These are phyloP conservation scores for Corchorus olitorius DNA, from an alignment of 345 rosid species.

Conservation along the genomic window DNA sequence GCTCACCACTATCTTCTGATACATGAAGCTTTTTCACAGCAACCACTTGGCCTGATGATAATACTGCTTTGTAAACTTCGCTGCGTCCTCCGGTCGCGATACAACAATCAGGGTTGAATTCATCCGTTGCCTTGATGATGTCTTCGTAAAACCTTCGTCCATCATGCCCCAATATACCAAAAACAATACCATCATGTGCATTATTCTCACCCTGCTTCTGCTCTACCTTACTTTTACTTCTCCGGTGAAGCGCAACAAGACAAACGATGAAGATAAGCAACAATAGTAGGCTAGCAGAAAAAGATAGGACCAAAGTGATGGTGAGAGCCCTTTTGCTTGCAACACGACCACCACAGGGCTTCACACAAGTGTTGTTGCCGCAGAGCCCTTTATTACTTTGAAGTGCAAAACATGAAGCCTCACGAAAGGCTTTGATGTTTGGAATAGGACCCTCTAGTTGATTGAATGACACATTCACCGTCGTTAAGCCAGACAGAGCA, in stretches of 20 bases:
- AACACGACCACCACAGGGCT: conserved; percentile 20
- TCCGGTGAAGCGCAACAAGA: neutral
- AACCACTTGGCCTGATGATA: conserved; percentile 6
- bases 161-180: neutral
- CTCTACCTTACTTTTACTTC: neutral
- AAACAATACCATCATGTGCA: neutral
- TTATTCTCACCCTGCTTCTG: no score
- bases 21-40: conserved; percentile 29
- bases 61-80: conserved; percentile 22
- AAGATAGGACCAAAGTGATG: neutral
- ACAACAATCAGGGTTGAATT: conserved; percentile 19
- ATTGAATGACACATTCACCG: conserved; percentile 26
- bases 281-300: neutral
- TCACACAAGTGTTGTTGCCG: conserved; percentile 28
- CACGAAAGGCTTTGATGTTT: neutral
- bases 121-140: conserved; percentile 24
- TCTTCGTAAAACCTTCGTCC: conserved; percentile 26
- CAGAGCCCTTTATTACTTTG: conserved; percentile 38
- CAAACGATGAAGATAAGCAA: neutral
- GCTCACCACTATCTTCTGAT: neutral
- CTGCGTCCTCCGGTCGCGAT: conserved; percentile 27
- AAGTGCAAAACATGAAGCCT: conserved; percentile 29
- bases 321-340: neutral
- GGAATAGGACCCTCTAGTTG: conserved; percentile 32
- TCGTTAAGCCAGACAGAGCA: conserved; percentile 15